These are phyloP conservation scores for Lactarius sanguifluus DNA, from an alignment of 768 basidiomycete genomes.

Conservation along the genomic window DNA sequence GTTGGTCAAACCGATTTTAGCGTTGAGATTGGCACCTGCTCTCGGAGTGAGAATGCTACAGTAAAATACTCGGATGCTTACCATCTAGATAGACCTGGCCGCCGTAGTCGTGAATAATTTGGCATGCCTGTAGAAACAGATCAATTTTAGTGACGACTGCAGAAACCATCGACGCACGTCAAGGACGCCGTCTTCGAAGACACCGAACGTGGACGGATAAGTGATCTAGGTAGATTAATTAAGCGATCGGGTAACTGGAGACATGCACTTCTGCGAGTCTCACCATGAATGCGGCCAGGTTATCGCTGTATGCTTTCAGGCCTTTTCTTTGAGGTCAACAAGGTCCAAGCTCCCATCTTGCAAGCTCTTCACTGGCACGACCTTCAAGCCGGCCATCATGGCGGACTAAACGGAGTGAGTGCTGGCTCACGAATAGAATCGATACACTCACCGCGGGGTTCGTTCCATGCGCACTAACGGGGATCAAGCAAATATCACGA, in stretches of 20 bases:
- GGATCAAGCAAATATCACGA: constrained; percentile 90
- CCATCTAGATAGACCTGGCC: constrained; percentile 98
- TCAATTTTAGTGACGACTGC: constrained; percentile 5
- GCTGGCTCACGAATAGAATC: background rate
- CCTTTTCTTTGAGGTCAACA: constrained; percentile 80
- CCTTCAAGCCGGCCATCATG: constrained; percentile 95
- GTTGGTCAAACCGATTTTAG: constrained; percentile 90
- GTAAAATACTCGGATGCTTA: constrained; percentile 17
- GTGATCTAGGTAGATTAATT: constrained; percentile 63
- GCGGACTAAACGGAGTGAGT: constrained; percentile 64
- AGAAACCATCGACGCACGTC: constrained; percentile 44
- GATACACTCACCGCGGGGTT: constrained; percentile 82
- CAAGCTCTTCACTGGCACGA: constrained; percentile 91
- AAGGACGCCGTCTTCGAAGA: constrained; percentile 90
- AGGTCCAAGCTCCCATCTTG: constrained; percentile 88
- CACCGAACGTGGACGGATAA: constrained; percentile 96
- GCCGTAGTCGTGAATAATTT: constrained; percentile 91
- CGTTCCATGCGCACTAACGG: constrained; percentile 95
- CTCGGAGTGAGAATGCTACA: background rate
- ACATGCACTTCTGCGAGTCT: constrained; percentile 2
- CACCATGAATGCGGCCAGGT: constrained; percentile 95
- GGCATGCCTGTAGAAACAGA: constrained; percentile 61
- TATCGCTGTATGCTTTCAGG: constrained; percentile 89
- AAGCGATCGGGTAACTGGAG: constrained; percentile 22
- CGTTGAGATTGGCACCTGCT: constrained; percentile 86